Base-by-base conservation (phyloP, 805 yeast species). In the Candida sithepensis region DNA sequence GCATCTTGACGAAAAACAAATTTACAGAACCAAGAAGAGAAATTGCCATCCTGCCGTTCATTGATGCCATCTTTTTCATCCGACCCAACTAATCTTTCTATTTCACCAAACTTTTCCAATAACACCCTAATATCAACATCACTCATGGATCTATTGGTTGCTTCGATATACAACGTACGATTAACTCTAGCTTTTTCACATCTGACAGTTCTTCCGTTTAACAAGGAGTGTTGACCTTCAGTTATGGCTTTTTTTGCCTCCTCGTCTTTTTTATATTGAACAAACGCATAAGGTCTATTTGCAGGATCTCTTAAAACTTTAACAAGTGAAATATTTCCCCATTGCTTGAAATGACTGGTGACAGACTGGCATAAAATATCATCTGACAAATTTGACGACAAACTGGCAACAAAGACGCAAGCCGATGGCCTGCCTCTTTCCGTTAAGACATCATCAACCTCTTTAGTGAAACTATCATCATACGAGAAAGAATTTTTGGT, bases 161-260 rank as follows among this genome's bases (percentile, higher is more conserved):
- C 66, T 46, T 61, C 61, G 40, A 89, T 64, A 61, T 79, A 86
- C 38, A 92, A 70, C 13, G 97, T 91, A 53, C 97, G 75, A 66
- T 91, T 92, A 41, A 91, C 96, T 59, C 86, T 83, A 0, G 98
- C 98, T 18, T 83, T 83, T 67, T 92, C 97, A 67, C 96, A 88
- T 47, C 97, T 77, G 39, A 92, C 79, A 3, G 80, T 71, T 62
- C 96, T 75, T 13, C 90, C 95, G 61, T 87, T 81, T 42, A 90
- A 66, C 6, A 71, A 64, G 5, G 88, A 73, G 47, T 83, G 82
- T 57, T 87, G 92, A 10, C 89, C 96, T 50, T 73, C 72, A 18
- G 63, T 66, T 45, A 89, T 75, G 0, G 96, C 97, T 4, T 53
- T 61, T 51, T 74, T 72, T 4, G 96, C 90, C 54, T 85, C 92